phyloP scores from a whole-genome alignment of 1,284 basidiomycete genomes.

The Ustilago crameri region DNA sequence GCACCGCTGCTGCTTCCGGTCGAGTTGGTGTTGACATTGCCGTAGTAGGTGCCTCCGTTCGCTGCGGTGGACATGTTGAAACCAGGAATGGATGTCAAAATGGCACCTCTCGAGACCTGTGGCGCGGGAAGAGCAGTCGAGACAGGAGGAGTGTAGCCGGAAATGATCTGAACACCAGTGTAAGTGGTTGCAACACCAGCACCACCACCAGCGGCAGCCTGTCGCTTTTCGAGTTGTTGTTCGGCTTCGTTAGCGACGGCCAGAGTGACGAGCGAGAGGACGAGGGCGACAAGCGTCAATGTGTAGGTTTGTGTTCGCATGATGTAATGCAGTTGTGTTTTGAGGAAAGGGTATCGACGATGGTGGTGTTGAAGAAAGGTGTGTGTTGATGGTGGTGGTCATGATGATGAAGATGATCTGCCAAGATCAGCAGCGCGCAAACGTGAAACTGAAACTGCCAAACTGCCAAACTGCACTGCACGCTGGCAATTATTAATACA shows the following conservation, averaged over 20 bases:
- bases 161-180: conserved; percentile 51
- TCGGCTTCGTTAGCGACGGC: conserved; percentile 17
- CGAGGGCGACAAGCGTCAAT: conserved; percentile 33
- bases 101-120: conserved; percentile 43
- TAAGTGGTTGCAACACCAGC: conserved; percentile 46
- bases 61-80: conserved; percentile 37
- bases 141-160: conserved; percentile 54
- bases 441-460: too few relatives aligned
- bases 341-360: not conserved
- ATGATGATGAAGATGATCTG: conserved; percentile 1
- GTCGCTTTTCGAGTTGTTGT: conserved; percentile 3
- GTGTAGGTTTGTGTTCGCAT: conserved; percentile 32
- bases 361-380: conserved; percentile 5
- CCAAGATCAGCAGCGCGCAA: too few relatives aligned
- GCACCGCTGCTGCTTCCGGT: conserved; percentile 32
- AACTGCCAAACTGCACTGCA: too few relatives aligned
- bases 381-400: not conserved
- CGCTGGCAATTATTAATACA: too few relatives aligned
- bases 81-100: conserved; percentile 50
- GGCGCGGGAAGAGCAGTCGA: conserved; percentile 29
- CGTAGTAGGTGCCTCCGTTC: conserved; percentile 16
- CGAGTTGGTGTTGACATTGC: conserved; percentile 7
- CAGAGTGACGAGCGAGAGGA: conserved; percentile 34
- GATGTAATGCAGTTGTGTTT: not conserved
- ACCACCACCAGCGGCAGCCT: conserved; percentile 56